These are phyloP conservation scores for Microcyclosporella mali DNA, from an alignment of 2,329 filamentous ascomycete genomes.

Conservation along the genomic window DNA sequence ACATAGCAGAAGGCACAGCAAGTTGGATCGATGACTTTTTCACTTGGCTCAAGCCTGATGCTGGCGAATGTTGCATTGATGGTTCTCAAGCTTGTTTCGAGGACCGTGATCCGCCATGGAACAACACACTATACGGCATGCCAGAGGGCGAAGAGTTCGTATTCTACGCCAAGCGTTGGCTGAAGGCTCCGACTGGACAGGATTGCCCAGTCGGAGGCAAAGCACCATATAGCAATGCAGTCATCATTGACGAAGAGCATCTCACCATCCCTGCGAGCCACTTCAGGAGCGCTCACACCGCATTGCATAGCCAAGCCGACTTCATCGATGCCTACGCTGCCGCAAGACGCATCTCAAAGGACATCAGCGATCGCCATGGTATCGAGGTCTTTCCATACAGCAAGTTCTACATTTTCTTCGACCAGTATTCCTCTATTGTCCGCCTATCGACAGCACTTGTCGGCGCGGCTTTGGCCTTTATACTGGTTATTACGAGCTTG, in stretches of 20 bases:
- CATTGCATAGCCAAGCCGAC: constrained; percentile 78
- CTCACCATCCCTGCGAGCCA: constrained; percentile 73
- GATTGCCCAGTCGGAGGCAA: constrained; percentile 83
- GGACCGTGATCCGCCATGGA: constrained; percentile 73
- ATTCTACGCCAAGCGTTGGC: constrained; percentile 75
- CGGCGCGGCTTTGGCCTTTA: constrained; percentile 75
- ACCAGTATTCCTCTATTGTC: constrained; percentile 86
- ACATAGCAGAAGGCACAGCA: constrained; percentile 78
- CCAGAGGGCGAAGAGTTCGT: constrained; percentile 89
- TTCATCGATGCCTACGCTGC: constrained; percentile 89
- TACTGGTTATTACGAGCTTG: constrained; percentile 70
- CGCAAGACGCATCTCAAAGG: constrained; percentile 77
- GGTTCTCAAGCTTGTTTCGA: constrained; percentile 64
- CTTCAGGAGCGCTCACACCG: constrained; percentile 85
- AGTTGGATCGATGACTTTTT: constrained; percentile 98
- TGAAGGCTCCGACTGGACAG: constrained; percentile 70
- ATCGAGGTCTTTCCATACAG: constrained; percentile 92
- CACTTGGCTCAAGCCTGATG: constrained; percentile 85
- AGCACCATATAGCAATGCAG: constrained; percentile 77
- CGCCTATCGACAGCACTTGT: constrained; percentile 72
- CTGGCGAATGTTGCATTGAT: constrained; percentile 66
- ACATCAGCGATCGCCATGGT: constrained; percentile 66
- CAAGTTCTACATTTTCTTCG: constrained; percentile 98
- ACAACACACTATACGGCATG: constrained; percentile 83
- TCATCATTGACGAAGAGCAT: constrained; percentile 66